Evolutionary conservation across 148 eudicot species (phyloP), one percentile per base, ranked within the genome.

Genomic region (Rhododendron kiyosumense): DNA sequence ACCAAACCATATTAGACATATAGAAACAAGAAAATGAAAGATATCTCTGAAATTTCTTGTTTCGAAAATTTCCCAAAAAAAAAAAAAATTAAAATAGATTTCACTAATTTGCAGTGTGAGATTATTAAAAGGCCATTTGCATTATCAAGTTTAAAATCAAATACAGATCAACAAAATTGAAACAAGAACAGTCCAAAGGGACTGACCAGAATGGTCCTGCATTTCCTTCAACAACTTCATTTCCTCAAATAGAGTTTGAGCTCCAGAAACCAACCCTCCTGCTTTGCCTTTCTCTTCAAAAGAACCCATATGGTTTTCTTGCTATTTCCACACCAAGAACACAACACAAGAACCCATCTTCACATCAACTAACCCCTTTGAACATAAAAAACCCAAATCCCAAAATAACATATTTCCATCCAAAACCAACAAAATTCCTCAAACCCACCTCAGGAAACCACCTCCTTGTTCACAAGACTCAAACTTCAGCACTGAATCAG

Each of bases 121-220:
- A 54, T 59, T 41, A 59, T 81, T 18, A 41, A 52, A 48, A 34
- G 79, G 41, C 32, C 71, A 12, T 41, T 38, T 18, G 18, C 22
- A 57, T 54, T 30, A 34, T 2, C 49, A 69, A 43, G 49, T 20
- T 28, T 0, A 81, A 84, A 30, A 30, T 74, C 34, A 67, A 26
- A 28, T 30, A 28, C 5, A 78, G 14, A 75, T 26, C 59, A 84
- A 41, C 6, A 22, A 6, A 81, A 84, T 10, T 61, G 48, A 34
- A 74, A 67, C 24, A 34, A 54, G 7, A 77, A 85, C 43, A 57
- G 34, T 46, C 69, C 7, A 78, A 84, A 80, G 73, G 45, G 71
- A 84, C 93, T 79, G 81, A 93, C 98, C 96, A 87, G 92, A 88
- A 75, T 96, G 95, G 61, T 94, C 98, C 89, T 93, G 97, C 92